Conservation (phyloP, 768 basidiomycete species). For the Zangia roseola region DNA sequence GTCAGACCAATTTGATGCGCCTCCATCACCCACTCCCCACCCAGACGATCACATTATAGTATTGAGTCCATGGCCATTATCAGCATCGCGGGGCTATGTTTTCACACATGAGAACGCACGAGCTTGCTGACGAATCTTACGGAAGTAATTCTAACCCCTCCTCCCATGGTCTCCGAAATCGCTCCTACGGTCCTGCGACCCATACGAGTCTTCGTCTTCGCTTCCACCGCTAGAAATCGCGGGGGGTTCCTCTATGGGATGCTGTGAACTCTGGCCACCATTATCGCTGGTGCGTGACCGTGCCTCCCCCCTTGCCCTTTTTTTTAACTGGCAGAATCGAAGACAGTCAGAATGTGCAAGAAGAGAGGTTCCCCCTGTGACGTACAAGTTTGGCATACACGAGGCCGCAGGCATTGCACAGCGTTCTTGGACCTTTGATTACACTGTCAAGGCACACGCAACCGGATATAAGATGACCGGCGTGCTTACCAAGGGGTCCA, state of each 20-base stretch:
- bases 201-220: constrained; percentile 35
- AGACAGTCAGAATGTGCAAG: constrained; percentile 21
- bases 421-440: constrained; percentile 67
- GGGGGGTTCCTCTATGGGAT: constrained; percentile 25
- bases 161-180: constrained; percentile 36
- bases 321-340: constrained; percentile 27
- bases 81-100: constrained; percentile 9
- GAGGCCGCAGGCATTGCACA: constrained; percentile 85
- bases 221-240: constrained; percentile 30
- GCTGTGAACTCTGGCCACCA: constrained; percentile 32
- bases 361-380: constrained; percentile 29
- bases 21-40: background rate
- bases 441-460: constrained; percentile 25
- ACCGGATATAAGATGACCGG: constrained; percentile 23
- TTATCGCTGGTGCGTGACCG: constrained; percentile 26
- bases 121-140: constrained; percentile 19
- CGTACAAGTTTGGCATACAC: constrained; percentile 84
- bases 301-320: constrained; percentile 34
- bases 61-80: constrained; percentile 13
- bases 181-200: constrained; percentile 34
- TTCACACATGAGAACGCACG: constrained; percentile 21
- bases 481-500: constrained; percentile 68
- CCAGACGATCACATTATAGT: constrained; percentile 9
- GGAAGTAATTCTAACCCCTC: constrained; percentile 26
- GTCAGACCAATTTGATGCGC: constrained; percentile 8